Evolutionary conservation across 2,329 filamentous ascomycete species (phyloP).

Genomic region (Fonsecaea multimorphosa): DNA sequence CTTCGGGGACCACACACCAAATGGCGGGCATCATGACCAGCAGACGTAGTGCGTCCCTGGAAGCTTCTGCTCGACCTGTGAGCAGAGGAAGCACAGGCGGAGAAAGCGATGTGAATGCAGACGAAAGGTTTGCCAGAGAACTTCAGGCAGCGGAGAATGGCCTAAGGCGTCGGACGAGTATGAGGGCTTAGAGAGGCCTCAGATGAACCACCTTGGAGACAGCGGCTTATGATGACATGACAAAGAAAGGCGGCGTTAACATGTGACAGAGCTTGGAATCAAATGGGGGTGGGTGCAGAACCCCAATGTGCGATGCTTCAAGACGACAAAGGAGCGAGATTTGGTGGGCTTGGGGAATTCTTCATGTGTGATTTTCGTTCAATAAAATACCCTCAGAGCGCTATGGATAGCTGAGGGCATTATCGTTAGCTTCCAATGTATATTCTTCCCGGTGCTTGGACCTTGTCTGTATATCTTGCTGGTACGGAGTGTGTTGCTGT

Average conservation of each 20-base stretch:
- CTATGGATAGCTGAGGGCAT: constrained; percentile 2
- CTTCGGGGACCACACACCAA: constrained; percentile 34
- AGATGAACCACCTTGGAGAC: neutral
- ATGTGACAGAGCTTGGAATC: constrained; percentile 4
- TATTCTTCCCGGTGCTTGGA: neutral
- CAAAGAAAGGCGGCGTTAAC: constrained; percentile 18
- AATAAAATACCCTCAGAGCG: constrained; percentile 25
- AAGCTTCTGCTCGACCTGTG: constrained; percentile 19
- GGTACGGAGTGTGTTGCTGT: no score
- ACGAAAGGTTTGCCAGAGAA: constrained; percentile 38
- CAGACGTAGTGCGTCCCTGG: constrained; percentile 24
- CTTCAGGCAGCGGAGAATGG: constrained; percentile 39
- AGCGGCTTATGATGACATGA: constrained; percentile 23
- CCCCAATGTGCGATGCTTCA: neutral
- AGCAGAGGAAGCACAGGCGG: constrained; percentile 31
- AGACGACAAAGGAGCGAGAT: neutral
- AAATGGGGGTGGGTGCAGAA: neutral
- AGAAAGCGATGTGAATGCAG: constrained; percentile 35
- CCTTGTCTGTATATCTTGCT: neutral
- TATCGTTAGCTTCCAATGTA: constrained; percentile 15
- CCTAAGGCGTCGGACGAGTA: constrained; percentile 37
- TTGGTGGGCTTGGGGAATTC: neutral
- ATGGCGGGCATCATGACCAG: constrained; percentile 22
- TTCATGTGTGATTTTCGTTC: constrained; percentile 2
- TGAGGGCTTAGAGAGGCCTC: constrained; percentile 35